Evolutionary conservation across 2,329 filamentous ascomycete genomes (phyloP), one percentile per base, ranked within the genome.

Genomic region (Colletotrichum horii): DNA sequence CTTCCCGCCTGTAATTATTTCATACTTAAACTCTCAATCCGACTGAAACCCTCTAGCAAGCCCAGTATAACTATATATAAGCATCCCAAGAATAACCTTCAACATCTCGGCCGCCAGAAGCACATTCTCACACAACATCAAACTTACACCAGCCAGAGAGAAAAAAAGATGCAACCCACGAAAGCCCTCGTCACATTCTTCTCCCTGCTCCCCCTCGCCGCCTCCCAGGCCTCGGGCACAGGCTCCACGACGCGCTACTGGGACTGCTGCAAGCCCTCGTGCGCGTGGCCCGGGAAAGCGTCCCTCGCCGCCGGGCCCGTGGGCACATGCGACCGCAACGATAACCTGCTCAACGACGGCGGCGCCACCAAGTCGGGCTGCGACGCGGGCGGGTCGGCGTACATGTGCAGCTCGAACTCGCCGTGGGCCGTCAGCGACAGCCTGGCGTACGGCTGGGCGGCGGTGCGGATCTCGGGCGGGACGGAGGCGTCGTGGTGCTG

Each of bases 201-300:
- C 65, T 56, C 77, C 65, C 76, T 80, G 66, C 36, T 80, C 38
- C 66, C 73, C 62, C 28, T n/a, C 11, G 76, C 77, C 15, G 28
- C 76, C 19, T 34, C 78, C 22, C 81, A 83, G 52, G 79, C 79
- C 34, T 80, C 79, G 7, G 80, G 80, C 66, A 76, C 62, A n/a
- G 81, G 81, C 58, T 64, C 28, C 8, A 85, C 84, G 43, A 85
- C 84, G 11, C 80, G 83, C 24, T 85, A 85, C 78, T 85, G 86
- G 84, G 90, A 92, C 81, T 92, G 90, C 83, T 92, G 90, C 84
- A 92, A 92, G 83, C 86, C 89, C 28, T 90, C 89, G 30, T 92
- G 91, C 80, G 86, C 84, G 12, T 88, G 90, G 90, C 83, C 85
- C 34, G 86, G 83, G 62, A 91, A 91, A 80, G 86, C 69, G 80